phyloP scores from a whole-genome alignment of 495 filamentous ascomycete genomes.

The Lindgomyces ingoldianus region DNA sequence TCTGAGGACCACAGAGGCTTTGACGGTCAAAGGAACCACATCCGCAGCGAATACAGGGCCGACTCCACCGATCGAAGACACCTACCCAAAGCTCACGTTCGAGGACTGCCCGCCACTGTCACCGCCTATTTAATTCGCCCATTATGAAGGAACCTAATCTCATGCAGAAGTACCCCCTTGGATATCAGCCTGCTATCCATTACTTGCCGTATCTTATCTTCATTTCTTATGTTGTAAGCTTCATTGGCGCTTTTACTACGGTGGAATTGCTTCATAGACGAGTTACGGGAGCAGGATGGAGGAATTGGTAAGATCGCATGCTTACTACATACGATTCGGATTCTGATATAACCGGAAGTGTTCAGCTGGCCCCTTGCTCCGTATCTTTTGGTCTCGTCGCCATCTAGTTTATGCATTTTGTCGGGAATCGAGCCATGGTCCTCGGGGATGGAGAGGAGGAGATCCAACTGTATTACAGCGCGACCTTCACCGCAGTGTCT shows the following conservation, averaged over 20 bases:
- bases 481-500: constrained; percentile 71
- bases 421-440: constrained; percentile 77
- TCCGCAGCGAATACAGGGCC: too few species aligned
- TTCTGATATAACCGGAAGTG: constrained; percentile 51
- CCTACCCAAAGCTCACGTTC: too few species aligned
- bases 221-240: constrained; percentile 75
- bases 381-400: constrained; percentile 78
- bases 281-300: constrained; percentile 35
- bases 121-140: not conserved
- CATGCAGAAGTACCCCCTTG: constrained; percentile 13
- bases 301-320: constrained; percentile 36
- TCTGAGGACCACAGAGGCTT: too few species aligned
- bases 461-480: constrained; percentile 72
- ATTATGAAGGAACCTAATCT: constrained; percentile 1
- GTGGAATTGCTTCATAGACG: constrained; percentile 79
- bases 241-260: constrained; percentile 73
- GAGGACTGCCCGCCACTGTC: not conserved
- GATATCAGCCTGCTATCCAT: constrained; percentile 39
- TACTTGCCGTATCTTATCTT: constrained; percentile 67
- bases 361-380: constrained; percentile 69
- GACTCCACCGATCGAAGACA: too few species aligned
- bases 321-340: not conserved
- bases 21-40: too few species aligned
- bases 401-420: constrained; percentile 86
- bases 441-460: constrained; percentile 61